Evolutionary conservation across 495 filamentous ascomycete species (phyloP).

Genomic region (Aspergillus sclerotioniger): DNA sequence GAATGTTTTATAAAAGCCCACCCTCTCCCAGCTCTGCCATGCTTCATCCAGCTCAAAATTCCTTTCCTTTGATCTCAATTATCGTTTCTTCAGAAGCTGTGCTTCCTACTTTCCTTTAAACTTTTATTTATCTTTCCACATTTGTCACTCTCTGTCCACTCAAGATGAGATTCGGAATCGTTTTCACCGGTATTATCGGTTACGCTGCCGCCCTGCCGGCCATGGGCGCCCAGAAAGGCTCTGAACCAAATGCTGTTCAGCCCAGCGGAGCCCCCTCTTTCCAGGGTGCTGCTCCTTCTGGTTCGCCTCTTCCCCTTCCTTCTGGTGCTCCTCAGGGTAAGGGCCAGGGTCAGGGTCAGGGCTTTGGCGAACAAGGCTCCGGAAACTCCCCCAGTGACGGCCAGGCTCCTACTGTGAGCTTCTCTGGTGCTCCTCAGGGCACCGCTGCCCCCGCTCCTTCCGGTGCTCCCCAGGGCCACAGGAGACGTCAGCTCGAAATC

Average conservation of each 20-base stretch:
- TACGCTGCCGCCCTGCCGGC: constrained; percentile 4
- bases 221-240: not conserved
- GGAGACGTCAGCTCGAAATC: constrained; percentile 1
- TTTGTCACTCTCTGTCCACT: not conserved
- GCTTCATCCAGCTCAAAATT: not conserved
- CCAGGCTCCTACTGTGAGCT: not conserved
- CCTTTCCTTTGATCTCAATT: not conserved
- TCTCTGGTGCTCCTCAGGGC: not conserved
- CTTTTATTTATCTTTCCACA: not conserved
- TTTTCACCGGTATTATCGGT: not conserved
- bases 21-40: not conserved
- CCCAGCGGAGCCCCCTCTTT: not conserved
- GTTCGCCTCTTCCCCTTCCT: not conserved
- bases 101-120: not conserved
- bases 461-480: not conserved
- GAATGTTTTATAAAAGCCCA: not conserved
- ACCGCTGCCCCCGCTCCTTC: not conserved
- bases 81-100: not conserved
- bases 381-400: not conserved
- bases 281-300: constrained; percentile 2
- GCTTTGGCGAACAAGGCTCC: not conserved
- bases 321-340: not conserved
- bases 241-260: not conserved
- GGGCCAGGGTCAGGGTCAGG: not conserved
- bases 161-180: not conserved